A percentile compares a stretch with the other conserved stretches of the same genome.
These are phyloP conservation scores for Aspergillus fumigatus DNA, from an alignment of 2,329 filamentous ascomycete genomes.

Conservation along the genomic window DNA sequence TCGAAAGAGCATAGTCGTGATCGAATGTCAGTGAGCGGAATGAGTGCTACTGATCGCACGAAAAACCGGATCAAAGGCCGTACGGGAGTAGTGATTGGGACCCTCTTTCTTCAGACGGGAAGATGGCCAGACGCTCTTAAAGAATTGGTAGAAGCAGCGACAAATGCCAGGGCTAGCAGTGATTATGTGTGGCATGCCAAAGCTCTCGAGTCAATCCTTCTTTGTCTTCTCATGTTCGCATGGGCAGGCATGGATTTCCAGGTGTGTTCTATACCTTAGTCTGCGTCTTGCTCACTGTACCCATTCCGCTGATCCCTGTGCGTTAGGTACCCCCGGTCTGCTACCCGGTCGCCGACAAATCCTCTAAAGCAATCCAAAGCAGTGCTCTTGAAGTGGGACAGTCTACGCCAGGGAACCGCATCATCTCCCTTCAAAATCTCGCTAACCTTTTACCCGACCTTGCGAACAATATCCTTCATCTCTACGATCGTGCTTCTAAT, in stretches of 20 bases:
- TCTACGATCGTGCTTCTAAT: slow-evolving; percentile 51
- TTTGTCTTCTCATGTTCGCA: slow-evolving; percentile 76
- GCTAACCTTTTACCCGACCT: slow-evolving; percentile 53
- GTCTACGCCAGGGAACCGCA: slow-evolving; percentile 44
- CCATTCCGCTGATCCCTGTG: slow-evolving; percentile 7
- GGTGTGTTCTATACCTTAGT: slow-evolving; percentile 18
- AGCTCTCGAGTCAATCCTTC: slow-evolving; percentile 78
- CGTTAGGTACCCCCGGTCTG: slow-evolving; percentile 50
- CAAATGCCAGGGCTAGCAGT: slow-evolving; percentile 69
- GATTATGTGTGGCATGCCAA: slow-evolving; percentile 99
- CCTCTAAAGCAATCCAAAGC: slow-evolving; percentile 41
- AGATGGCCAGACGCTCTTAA: slow-evolving; percentile 84
- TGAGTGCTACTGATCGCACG: slow-evolving; percentile 71
- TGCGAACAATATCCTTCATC: slow-evolving; percentile 51
- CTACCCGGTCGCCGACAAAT: slow-evolving; percentile 48
- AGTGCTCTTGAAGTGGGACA: slow-evolving; percentile 38
- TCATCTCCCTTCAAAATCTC: slow-evolving; percentile 46
- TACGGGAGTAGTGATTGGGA: slow-evolving; percentile 73
- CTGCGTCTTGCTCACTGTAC: background rate
- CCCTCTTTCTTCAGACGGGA: slow-evolving; percentile 81
- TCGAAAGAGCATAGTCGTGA: slow-evolving; percentile 56
- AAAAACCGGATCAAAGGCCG: slow-evolving; percentile 78
- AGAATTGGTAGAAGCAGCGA: slow-evolving; percentile 75
- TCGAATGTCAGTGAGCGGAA: slow-evolving; percentile 61
- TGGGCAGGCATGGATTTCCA: slow-evolving; percentile 79